phyloP scores from a whole-genome alignment of 2,329 filamentous ascomycete genomes.

The Sporothrix brunneoviolacea region DNA sequence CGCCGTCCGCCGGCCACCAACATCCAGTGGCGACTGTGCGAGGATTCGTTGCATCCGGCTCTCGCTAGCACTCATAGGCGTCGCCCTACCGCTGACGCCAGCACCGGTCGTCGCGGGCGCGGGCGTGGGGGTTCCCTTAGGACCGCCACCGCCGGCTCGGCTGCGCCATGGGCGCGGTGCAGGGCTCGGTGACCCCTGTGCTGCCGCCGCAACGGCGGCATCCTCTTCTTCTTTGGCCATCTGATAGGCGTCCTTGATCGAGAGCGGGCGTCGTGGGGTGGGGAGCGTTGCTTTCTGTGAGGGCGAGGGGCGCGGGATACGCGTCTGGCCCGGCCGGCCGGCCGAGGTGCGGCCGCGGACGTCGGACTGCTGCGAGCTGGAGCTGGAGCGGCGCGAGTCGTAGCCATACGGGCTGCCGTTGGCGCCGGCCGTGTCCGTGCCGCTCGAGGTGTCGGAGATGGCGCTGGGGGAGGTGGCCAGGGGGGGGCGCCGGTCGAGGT shows the following conservation, averaged over 20 bases:
- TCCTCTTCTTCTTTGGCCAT: slow-evolving; percentile 30
- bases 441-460: slow-evolving; percentile 13
- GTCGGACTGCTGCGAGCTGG: slow-evolving; percentile 20
- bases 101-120: background rate
- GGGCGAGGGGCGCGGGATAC: slow-evolving; percentile 26
- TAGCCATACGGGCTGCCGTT: background rate
- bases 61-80: slow-evolving; percentile 13
- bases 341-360: slow-evolving; percentile 9
- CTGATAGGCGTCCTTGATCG: slow-evolving; percentile 37
- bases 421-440: background rate
- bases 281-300: slow-evolving; percentile 9
- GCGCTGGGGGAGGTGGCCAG: slow-evolving; percentile 8
- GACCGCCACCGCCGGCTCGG: slow-evolving; percentile 21
- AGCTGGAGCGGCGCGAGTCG: slow-evolving; percentile 20
- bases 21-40: slow-evolving; percentile 20
- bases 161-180: slow-evolving; percentile 41
- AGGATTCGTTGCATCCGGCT: slow-evolving; percentile 20
- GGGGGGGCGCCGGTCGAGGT: background rate
- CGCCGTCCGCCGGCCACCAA: slow-evolving; percentile 19
- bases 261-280: slow-evolving; percentile 28
- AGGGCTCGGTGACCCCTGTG: slow-evolving; percentile 42
- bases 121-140: slow-evolving; percentile 16
- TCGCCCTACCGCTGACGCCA: background rate
- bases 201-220: slow-evolving; percentile 16
- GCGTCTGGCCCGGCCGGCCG: slow-evolving; percentile 17